phyloP scores from a whole-genome alignment of 208 protist species.

The Trypanosomatidae sp. region DNA sequence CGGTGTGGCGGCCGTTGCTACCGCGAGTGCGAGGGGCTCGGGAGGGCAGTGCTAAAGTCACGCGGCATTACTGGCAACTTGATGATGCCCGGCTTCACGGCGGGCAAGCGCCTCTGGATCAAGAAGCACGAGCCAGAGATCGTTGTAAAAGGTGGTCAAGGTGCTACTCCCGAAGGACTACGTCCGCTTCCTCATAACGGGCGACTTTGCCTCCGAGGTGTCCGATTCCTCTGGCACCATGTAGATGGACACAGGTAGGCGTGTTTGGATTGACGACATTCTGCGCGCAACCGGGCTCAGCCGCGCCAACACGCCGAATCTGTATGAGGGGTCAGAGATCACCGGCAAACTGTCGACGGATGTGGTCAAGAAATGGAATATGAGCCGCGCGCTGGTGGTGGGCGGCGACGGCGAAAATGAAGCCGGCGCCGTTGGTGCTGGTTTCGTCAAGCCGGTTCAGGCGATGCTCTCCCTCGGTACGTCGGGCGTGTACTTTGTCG shows the following conservation, averaged over 20 bases:
- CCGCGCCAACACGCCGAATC: constrained; percentile 65
- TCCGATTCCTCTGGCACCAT: constrained; percentile 72
- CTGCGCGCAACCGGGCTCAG: constrained; percentile 64
- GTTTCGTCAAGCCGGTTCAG: constrained; percentile 65
- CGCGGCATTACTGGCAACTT: constrained; percentile 71
- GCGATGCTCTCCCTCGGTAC: constrained; percentile 85
- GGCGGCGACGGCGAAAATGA: constrained; percentile 80
- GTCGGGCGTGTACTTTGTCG: constrained; percentile 84
- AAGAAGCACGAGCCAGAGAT: constrained; percentile 67
- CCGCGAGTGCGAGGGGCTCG: constrained; percentile 66
- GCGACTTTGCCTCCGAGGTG: constrained; percentile 68
- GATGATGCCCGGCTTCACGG: constrained; percentile 86
- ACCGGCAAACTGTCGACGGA: constrained; percentile 43
- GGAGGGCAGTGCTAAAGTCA: constrained; percentile 50
- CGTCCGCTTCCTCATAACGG: constrained; percentile 66
- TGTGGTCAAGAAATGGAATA: constrained; percentile 54
- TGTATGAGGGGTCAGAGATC: constrained; percentile 67
- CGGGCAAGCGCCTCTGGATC: constrained; percentile 80
- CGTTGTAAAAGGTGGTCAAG: constrained; percentile 53
- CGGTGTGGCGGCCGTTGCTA: constrained; percentile 80
- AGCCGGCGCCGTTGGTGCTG: constrained; percentile 63
- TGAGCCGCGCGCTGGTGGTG: constrained; percentile 57
- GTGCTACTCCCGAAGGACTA: constrained; percentile 85
- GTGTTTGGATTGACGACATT: constrained; percentile 68
- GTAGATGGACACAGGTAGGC: constrained; percentile 71